Base-by-base conservation (phyloP, 2,329 filamentous ascomycete species). In the Nemania diffusa region DNA sequence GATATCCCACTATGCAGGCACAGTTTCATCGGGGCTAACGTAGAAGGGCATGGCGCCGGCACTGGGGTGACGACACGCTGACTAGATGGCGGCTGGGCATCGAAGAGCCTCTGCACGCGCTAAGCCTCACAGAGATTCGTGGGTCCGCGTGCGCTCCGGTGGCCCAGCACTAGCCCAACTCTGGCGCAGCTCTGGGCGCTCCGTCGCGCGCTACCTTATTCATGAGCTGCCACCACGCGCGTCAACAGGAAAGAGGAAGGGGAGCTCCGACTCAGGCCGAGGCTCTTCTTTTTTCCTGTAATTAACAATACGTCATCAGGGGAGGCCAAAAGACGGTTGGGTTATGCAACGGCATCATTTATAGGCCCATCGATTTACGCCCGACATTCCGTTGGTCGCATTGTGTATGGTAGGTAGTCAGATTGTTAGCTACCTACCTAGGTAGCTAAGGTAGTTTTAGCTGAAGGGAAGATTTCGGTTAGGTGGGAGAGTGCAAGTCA, bases 81-180 rank as follows among this genome's bases (percentile, higher is more conserved):
- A 11, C 42, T 48, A 48, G 26, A 17, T 40, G 46, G n/a, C 22
- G 44, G 44, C 44, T 20, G 20, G n/a, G n/a, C n/a, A n/a, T n/a
- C 17, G 32, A 42, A 24, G 52, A 56, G 32, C 51, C 51, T 53
- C 51, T 27, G 27, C 27, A 53, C n/a, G 29, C 51, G 29, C 51
- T 22, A 53, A 56, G 32, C 52, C 32, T 56, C 52, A 6, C 13
- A 3, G 15, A 22, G 5, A 22, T 42, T 7, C 34, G 20, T 26
- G 32, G 5, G n/a, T 11, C n/a, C 44, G n/a, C 7, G 22, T 37
- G 56, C n/a, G 9, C 56, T 17, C 24, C 56, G 26, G n/a, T n/a
- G n/a, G n/a, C 42, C 11, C 48, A 48, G 20, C 27, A 24, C 27
- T 22, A 26, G 44, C 22, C 42, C 26, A n/a, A 20, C 37, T 40